Conservation (phyloP, 441 rosid species). For the Metrosideros polymorpha region DNA sequence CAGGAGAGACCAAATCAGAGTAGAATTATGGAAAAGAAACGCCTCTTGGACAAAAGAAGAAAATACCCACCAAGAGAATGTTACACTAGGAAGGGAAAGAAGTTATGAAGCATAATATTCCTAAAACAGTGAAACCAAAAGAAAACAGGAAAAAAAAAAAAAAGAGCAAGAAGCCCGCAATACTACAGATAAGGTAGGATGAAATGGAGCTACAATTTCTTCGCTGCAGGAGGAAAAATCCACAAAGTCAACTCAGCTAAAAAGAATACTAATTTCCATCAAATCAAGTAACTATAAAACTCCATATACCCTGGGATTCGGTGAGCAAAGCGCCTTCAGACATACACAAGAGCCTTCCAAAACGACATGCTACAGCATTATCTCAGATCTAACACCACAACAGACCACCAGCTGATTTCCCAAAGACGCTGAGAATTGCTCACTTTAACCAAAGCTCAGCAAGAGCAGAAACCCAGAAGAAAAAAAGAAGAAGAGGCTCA, state of each 20-base stretch:
- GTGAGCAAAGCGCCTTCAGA: neutral
- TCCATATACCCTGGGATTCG: neutral
- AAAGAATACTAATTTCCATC: neutral
- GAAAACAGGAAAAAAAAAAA: neutral
- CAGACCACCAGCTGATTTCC: neutral
- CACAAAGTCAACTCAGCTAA: neutral
- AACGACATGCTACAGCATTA: neutral
- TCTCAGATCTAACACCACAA: neutral
- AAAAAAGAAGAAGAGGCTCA: neutral
- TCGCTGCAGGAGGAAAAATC: neutral
- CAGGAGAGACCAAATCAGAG: neutral
- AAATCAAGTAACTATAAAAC: neutral
- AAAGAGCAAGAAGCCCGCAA: neutral
- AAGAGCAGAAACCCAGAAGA: neutral
- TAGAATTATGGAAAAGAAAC: neutral
- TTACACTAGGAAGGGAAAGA: neutral
- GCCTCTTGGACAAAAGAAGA: neutral
- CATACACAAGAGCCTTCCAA: neutral
- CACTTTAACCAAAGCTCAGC: neutral
- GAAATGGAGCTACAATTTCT: neutral
- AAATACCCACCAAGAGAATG: neutral
- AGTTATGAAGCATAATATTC: neutral
- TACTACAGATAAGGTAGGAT: constrained; percentile 3
- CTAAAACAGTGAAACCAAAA: neutral
- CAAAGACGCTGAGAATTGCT: neutral